Evolutionary conservation across 176 grass and related monocot genomes (phyloP), one percentile per base, ranked within the genome.

Genomic region (Saccharum officinarum): DNA sequence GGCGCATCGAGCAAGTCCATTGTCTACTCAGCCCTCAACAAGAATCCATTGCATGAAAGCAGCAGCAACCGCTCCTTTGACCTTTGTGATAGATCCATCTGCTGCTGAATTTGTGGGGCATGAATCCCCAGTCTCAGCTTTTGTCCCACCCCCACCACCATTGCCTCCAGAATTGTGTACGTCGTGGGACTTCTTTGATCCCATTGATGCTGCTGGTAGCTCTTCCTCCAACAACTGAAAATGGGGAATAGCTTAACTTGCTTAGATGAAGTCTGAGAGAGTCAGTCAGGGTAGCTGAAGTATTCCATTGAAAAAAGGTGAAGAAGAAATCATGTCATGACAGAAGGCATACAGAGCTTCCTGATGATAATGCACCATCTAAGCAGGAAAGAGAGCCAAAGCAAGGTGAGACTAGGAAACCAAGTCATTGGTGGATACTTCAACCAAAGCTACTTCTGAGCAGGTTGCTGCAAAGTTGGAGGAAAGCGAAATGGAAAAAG

Each of bases 101-200:
- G 85, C 86, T 69, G 80, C 79, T 69, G 74, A 94, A 23, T 91
- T 88, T 80, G 83, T 76, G 17, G 88, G 79, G 34, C 85, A 82
- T n/a, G 93, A 88, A 30, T 90, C 93, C 17, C 90, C 84, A 0
- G 76, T 91, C 47, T 91, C 85, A 2, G 30, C 77, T 64, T 92
- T 88, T 61, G 77, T 86, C 22, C 89, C 86, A 4, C 92, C 86
- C 1, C 86, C 88, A 0, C 83, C 87, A 61, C 68, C 86, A 40
- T 47, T 86, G 37, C 82, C 90, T 28, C 85, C 80, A 1, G 91
- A 92, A 67, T 71, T 84, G 7, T 71, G 39, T 70, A 42, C 85
- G 14, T 85, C 89, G 2, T 99, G 97, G 97, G 88, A 99, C 85
- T 99, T 95, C 79, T 99, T 94, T 60, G 93, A 97, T 79, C 83